Percentiles rank a stretch among this genome's conserved stretches.
These are phyloP conservation scores for Thermomucor indicae-seudaticae DNA, from an alignment of 371 early-diverging fungal species.

Conservation along the genomic window DNA sequence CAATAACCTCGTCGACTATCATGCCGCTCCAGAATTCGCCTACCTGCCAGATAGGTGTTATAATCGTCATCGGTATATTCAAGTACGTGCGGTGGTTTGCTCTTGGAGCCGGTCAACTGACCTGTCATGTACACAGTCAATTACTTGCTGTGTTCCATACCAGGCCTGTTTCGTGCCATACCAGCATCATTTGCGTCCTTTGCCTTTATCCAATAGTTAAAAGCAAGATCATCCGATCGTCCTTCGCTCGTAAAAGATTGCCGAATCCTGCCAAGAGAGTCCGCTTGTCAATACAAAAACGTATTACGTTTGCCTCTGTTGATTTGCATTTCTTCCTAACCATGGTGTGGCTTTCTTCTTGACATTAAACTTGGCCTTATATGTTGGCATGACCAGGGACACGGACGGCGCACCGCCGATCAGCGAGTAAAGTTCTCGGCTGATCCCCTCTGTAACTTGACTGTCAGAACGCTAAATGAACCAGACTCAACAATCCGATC, in stretches of 20 bases:
- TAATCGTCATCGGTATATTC: conserved; percentile 73
- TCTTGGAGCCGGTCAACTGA: conserved; percentile 65
- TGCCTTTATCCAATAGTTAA: conserved; percentile 76
- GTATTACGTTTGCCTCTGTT: not conserved
- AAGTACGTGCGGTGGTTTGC: too few relatives aligned
- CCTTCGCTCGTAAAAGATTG: conserved; percentile 73
- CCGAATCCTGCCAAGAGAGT: conserved; percentile 54
- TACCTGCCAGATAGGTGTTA: conserved; percentile 44
- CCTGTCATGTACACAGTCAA: not conserved
- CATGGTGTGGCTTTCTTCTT: conserved; percentile 62
- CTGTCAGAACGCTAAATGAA: not conserved
- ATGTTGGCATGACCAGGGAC: conserved; percentile 55
- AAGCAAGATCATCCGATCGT: conserved; percentile 62
- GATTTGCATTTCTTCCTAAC: conserved; percentile 30
- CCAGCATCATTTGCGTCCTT: conserved; percentile 39
- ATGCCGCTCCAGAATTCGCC: not conserved
- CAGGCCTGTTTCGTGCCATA: not conserved
- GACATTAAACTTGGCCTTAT: conserved; percentile 68
- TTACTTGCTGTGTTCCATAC: not conserved
- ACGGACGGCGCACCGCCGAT: conserved; percentile 71
- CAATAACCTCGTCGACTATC: not conserved
- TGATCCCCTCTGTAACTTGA: conserved; percentile 53
- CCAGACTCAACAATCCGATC: not conserved
- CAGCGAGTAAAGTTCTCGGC: conserved; percentile 63
- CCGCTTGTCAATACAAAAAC: not conserved